Conservation (phyloP, 352 stramenopile genomes). For the Blastocystis sp. region DNA sequence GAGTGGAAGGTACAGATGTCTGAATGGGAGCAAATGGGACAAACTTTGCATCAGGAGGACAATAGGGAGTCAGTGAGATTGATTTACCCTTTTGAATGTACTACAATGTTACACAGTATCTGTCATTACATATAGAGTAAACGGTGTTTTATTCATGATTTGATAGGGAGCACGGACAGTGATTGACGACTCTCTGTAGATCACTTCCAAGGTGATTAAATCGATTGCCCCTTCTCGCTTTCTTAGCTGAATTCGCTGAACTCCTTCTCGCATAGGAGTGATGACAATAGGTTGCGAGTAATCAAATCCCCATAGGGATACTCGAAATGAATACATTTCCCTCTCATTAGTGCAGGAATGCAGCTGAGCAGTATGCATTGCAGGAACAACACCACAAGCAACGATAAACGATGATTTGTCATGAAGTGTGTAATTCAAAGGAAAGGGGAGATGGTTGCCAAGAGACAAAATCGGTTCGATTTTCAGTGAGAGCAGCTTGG, state of each 20-base stretch:
- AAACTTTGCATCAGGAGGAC: neutral
- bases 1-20: neutral
- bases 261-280: neutral
- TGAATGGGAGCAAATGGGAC: neutral
- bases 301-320: slow-evolving; percentile 9
- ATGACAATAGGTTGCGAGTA: neutral
- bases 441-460: neutral
- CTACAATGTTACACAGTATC: neutral
- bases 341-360: neutral
- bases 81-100: neutral
- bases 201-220: neutral
- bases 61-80: neutral
- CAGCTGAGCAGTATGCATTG: neutral
- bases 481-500: neutral
- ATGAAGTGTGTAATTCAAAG: neutral
- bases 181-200: neutral
- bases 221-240: neutral
- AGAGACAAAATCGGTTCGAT: neutral
- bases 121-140: neutral
- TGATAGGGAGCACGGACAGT: neutral
- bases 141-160: slow-evolving; percentile 20
- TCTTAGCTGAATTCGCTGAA: neutral
- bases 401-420: neutral
- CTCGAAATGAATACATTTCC: neutral
- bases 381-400: slow-evolving; percentile 10